Evolutionary conservation across 805 yeast species (phyloP).

Genomic region (Metschnikowia noctiluminum): DNA sequence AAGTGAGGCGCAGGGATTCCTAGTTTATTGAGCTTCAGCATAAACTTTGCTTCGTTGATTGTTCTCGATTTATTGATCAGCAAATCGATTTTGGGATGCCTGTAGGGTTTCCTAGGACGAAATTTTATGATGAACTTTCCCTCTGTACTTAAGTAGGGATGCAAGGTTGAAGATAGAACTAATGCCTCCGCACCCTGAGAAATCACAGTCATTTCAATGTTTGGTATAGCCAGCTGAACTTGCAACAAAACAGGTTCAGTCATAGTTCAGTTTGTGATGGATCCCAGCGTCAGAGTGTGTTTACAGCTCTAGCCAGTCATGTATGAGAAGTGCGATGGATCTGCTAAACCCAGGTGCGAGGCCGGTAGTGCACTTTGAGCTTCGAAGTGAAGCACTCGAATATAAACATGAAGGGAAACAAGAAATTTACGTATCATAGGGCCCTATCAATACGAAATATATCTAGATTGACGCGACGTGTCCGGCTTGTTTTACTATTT

Average conservation of each 20-base stretch:
- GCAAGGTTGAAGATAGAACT: slow-evolving; percentile 58
- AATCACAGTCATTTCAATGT: slow-evolving; percentile 50
- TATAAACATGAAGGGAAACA: too few relatives aligned
- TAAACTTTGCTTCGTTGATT: slow-evolving; percentile 74
- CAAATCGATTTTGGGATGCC: slow-evolving; percentile 80
- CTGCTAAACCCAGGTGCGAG: slow-evolving; percentile 3
- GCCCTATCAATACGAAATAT: too few relatives aligned
- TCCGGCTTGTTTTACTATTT: too few relatives aligned
- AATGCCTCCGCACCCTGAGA: slow-evolving; percentile 94
- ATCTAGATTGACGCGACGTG: too few relatives aligned
- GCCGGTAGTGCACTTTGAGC: background rate
- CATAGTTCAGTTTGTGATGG: slow-evolving; percentile 34
- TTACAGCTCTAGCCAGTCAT: too few relatives aligned
- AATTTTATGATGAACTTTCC: slow-evolving; percentile 63
- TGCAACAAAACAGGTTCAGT: slow-evolving; percentile 47
- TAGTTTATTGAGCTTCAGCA: slow-evolving; percentile 52
- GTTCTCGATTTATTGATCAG: slow-evolving; percentile 78
- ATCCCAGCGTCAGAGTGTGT: background rate
- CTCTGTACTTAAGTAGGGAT: slow-evolving; percentile 51
- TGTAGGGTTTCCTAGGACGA: slow-evolving; percentile 85
- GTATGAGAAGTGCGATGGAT: background rate
- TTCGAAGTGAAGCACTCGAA: background rate
- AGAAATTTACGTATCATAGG: too few relatives aligned
- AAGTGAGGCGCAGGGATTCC: slow-evolving; percentile 71
- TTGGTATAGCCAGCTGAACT: slow-evolving; percentile 43